Evolutionary conservation across 2,329 filamentous ascomycete genomes (phyloP).

Genomic region (Sclerotinia sclerotiorum): DNA sequence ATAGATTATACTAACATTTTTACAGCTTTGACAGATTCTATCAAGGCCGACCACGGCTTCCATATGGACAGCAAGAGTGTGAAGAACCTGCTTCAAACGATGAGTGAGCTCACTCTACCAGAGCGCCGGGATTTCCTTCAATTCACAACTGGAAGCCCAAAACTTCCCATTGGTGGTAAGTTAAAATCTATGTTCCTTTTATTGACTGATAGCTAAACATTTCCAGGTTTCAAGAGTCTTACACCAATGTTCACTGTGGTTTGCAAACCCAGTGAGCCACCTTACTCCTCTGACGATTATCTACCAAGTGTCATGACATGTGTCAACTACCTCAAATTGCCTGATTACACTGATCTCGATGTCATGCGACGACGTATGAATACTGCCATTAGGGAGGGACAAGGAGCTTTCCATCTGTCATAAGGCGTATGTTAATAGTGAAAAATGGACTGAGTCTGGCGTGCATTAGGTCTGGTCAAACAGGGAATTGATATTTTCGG

Average conservation of each 20-base stretch:
- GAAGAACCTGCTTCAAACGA: slow-evolving; percentile 85
- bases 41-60: slow-evolving; percentile 97
- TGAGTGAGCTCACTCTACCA: slow-evolving; percentile 77
- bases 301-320: slow-evolving; percentile 99
- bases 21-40: slow-evolving; percentile 88
- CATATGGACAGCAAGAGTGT: slow-evolving; percentile 98
- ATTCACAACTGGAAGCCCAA: slow-evolving; percentile 96
- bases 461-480: slow-evolving; percentile 23
- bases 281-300: slow-evolving; percentile 93
- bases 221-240: slow-evolving; percentile 85
- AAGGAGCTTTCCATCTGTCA: slow-evolving; percentile 95
- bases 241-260: slow-evolving; percentile 99
- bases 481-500: slow-evolving; percentile 23
- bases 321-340: slow-evolving; percentile 97
- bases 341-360: slow-evolving; percentile 82
- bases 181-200: slow-evolving; percentile 30
- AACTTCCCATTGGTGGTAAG: slow-evolving; percentile 95
- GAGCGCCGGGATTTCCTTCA: slow-evolving; percentile 93
- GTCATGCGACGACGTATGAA: slow-evolving; percentile 76
- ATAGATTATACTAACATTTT: slow-evolving; percentile 28
- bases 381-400: slow-evolving; percentile 89
- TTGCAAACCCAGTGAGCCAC: slow-evolving; percentile 95
- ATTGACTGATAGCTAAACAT: slow-evolving; percentile 40
- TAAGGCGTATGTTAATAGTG: slow-evolving; percentile 45
- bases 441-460: slow-evolving; percentile 23